Percentiles rank a stretch among this genome's conserved stretches.
These are phyloP conservation scores for Arctostaphylos glauca DNA, from an alignment of 148 eudicot genomes.

Conservation along the genomic window DNA sequence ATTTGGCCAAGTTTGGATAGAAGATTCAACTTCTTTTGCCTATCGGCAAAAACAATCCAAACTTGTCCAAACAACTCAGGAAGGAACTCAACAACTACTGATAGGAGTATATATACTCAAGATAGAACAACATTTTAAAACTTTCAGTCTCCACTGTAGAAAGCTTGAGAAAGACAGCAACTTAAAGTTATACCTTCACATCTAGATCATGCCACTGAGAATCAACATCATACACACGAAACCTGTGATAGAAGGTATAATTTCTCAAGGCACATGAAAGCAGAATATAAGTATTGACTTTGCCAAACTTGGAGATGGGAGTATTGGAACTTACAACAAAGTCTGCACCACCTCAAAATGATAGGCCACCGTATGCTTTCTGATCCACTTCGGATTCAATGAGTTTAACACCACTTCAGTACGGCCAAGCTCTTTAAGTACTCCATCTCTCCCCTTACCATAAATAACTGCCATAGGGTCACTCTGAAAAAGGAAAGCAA, in stretches of 20 bases:
- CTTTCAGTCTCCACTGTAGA: background rate
- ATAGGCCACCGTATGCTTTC: slow-evolving; percentile 58
- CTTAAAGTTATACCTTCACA: slow-evolving; percentile 56
- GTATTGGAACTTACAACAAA: slow-evolving; percentile 65
- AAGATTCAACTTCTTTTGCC: background rate
- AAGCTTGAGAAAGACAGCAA: slow-evolving; percentile 8
- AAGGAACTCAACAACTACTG: background rate
- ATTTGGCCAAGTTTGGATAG: background rate
- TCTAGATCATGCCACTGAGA: slow-evolving; percentile 75
- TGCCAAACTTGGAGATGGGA: slow-evolving; percentile 8
- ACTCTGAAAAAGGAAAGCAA: slow-evolving; percentile 55
- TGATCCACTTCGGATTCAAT: slow-evolving; percentile 83
- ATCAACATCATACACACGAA: slow-evolving; percentile 90
- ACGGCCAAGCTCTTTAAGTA: slow-evolving; percentile 91
- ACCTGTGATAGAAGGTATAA: slow-evolving; percentile 49
- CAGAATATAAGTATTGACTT: background rate
- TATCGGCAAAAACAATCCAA: background rate
- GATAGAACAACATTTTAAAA: background rate
- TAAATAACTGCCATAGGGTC: slow-evolving; percentile 92
- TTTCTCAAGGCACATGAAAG: slow-evolving; percentile 24
- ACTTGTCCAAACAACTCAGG: background rate
- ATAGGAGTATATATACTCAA: background rate
- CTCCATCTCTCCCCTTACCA: slow-evolving; percentile 75
- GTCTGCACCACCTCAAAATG: slow-evolving; percentile 90
- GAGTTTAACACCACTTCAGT: slow-evolving; percentile 89